These are phyloP conservation scores for Dryas alaskensis DNA, from an alignment of 306 rosid genomes.

Conservation along the genomic window DNA sequence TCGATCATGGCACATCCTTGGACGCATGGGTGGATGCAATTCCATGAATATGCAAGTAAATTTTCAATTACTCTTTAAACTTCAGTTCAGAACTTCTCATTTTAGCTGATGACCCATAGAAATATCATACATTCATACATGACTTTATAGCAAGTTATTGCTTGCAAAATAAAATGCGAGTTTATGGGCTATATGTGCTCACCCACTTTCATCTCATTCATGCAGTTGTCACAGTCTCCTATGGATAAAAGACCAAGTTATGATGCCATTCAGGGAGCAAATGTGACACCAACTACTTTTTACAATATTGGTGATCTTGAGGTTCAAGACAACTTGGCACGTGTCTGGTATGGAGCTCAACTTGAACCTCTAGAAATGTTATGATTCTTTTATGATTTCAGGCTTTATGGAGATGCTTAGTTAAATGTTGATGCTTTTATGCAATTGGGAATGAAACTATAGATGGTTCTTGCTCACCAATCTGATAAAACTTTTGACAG, in stretches of 20 bases:
- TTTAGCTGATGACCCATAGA: not conserved
- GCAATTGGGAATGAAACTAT: slow-evolving; percentile 4
- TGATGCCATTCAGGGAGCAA: slow-evolving; percentile 76
- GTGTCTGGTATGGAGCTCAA: slow-evolving; percentile 56
- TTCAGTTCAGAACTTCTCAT: not conserved
- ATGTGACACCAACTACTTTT: slow-evolving; percentile 71
- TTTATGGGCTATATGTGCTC: slow-evolving; percentile 7
- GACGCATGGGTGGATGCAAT: slow-evolving; percentile 93
- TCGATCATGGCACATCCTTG: slow-evolving; percentile 86
- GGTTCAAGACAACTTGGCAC: slow-evolving; percentile 89
- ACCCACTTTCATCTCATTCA: slow-evolving; percentile 20
- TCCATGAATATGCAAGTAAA: slow-evolving; percentile 93
- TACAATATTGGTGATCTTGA: slow-evolving; percentile 93
- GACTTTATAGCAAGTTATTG: slow-evolving; percentile 1
- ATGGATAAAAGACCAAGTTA: slow-evolving; percentile 73
- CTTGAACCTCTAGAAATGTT: not conserved
- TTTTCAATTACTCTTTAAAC: slow-evolving; percentile 1
- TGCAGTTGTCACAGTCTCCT: slow-evolving; percentile 75
- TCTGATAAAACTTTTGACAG: slow-evolving; percentile 38
- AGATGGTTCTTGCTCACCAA: not conserved
- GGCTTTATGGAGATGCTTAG: not conserved
- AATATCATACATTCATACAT: not conserved
- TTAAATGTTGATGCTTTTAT: slow-evolving; percentile 10
- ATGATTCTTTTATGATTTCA: slow-evolving; percentile 8
- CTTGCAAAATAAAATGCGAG: not conserved